These are phyloP conservation scores for Talaromyces liani DNA, from an alignment of 495 filamentous ascomycete species.

Conservation along the genomic window DNA sequence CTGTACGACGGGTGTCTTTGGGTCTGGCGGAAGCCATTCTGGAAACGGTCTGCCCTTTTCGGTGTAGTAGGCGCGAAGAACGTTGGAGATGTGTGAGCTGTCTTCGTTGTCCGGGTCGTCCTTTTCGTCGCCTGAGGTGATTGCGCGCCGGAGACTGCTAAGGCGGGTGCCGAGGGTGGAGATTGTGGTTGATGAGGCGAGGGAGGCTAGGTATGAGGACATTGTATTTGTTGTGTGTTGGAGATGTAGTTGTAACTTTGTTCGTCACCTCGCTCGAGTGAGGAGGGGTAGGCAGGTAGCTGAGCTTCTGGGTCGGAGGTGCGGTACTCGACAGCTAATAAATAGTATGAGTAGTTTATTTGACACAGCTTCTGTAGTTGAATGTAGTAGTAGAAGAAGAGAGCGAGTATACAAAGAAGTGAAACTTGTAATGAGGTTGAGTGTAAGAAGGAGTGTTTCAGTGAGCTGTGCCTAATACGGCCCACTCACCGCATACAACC, in stretches of 20 bases:
- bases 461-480: neutral
- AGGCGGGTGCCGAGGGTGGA: slow-evolving; percentile 73
- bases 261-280: neutral
- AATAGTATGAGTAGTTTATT: too few relatives aligned
- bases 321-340: neutral
- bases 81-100: slow-evolving; percentile 88
- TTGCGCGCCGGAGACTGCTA: slow-evolving; percentile 68
- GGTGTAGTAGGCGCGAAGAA: slow-evolving; percentile 88
- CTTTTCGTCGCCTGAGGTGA: slow-evolving; percentile 77
- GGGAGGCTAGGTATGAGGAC: slow-evolving; percentile 70
- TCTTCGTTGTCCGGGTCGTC: slow-evolving; percentile 76
- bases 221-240: slow-evolving; percentile 34
- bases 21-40: slow-evolving; percentile 81
- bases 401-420: neutral
- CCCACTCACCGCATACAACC: slow-evolving; percentile 2
- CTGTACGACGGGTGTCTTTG: slow-evolving; percentile 59
- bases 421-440: neutral
- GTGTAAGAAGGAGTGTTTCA: neutral
- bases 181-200: slow-evolving; percentile 59
- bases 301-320: neutral
- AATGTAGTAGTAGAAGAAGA: neutral
- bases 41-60: slow-evolving; percentile 83
- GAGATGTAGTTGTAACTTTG: neutral
- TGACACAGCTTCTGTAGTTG: too few relatives aligned
- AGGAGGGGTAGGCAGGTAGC: neutral